Conservation (phyloP, 176 grass and related monocot species). For the bread wheat (Triticum aestivum) region IWGSC_CS_RefSeq_v2.1 NC_057807.1:375918064-375918563, state of each 20-base stretch:
- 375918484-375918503: constrained; percentile 23
- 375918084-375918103: constrained; percentile 74
- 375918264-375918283: constrained; percentile 56
- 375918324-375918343: constrained; percentile 56
- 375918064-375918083: constrained; percentile 6
- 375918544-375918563: neutral
- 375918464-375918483: constrained; percentile 35
- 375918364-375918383: constrained; percentile 35
- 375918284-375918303: constrained; percentile 58
- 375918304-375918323: constrained; percentile 45
- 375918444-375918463: constrained; percentile 66
- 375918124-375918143: constrained; percentile 54
- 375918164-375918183: constrained; percentile 48
- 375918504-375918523: constrained; percentile 29
- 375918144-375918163: constrained; percentile 63
- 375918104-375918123: constrained; percentile 48
- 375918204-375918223: constrained; percentile 35
- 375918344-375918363: constrained; percentile 3
- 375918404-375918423: constrained; percentile 49
- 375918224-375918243: constrained; percentile 32
- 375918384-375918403: constrained; percentile 45
- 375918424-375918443: constrained; percentile 38
- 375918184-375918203: constrained; percentile 60
- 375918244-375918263: constrained; percentile 59
- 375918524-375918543: neutral